Base-by-base conservation (phyloP, 2,329 filamentous ascomycete genomes). In the Emmonsia crescens region DNA sequence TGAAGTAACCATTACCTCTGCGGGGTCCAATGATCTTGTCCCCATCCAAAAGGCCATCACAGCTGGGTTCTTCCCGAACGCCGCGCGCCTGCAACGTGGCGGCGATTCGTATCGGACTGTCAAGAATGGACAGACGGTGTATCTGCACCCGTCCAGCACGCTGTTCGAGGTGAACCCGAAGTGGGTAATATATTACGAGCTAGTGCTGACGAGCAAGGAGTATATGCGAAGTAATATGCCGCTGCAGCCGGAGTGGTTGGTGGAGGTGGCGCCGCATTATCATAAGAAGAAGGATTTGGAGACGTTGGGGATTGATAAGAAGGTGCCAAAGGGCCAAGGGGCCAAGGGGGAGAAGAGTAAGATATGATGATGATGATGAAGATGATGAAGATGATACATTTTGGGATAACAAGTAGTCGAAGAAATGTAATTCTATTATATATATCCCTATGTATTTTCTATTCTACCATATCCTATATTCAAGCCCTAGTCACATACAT, bases 171-270 rank as follows among this genome's bases (percentile, higher is more conserved):
- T 84, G 0, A 87, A 93, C 65, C 91, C 92, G 10, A 90, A 89
- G 73, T 94, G 89, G 83, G 85, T 96, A 16, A 84, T 96, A 19
- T 99, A 94, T 74, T 90, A 89, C 71, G 87, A 85, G 60, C 80
- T 99, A 24, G 90, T 97, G 8, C 82, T 97, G 68, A 99, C 94
- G 29, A 95, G 89, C 29, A 95, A 95, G 78, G 93, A 96, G 79
- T 99, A 93, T 74, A 95, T 96, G 86, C 82, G 93, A 29, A 89
- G 85, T 69, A 89, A 89, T 62, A 87, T 96, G 80, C 91, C 91
- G 0, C 83, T 97, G 59, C 86, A 95, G 70, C 80, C 89, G 0
- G 85, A 86, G 71, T 96, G 92, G 92, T 73, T 99, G 68, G 83
- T 85, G 6, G 93, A 97, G 75, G 85, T 94, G 64, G 94, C 94